Conservation (phyloP, 228 moss, liverwort and hornwort species). For the Sphagnum magellanicum region DNA sequence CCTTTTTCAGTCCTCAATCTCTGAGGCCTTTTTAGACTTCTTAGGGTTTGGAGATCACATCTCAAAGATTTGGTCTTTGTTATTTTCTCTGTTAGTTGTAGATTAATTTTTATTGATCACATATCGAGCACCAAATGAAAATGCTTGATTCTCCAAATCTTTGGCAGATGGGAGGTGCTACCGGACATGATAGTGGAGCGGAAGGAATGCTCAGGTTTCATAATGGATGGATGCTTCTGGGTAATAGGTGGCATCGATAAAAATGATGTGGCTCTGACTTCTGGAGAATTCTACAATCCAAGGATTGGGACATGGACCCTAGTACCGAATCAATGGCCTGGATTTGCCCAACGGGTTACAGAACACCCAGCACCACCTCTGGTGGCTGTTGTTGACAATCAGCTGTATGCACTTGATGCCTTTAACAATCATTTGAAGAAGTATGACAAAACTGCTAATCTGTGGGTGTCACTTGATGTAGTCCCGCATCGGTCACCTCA, state of each 20-base stretch:
- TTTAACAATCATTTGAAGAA: conserved; percentile 24
- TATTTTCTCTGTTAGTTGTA: too few species aligned
- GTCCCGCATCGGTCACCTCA: conserved; percentile 22
- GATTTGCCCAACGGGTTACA: not conserved
- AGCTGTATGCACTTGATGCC: conserved; percentile 33
- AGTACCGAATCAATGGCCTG: conserved; percentile 23
- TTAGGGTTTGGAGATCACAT: too few species aligned
- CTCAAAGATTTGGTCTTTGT: too few species aligned
- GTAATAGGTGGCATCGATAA: conserved; percentile 29
- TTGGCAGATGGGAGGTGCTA: conserved; percentile 18
- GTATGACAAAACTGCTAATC: conserved; percentile 18
- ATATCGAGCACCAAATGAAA: too few species aligned
- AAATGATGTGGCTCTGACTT: conserved; percentile 7
- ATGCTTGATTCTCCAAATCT: too few species aligned
- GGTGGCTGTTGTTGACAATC: conserved; percentile 28
- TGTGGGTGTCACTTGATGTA: conserved; percentile 16
- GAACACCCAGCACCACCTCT: conserved; percentile 20
- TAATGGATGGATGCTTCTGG: conserved; percentile 35
- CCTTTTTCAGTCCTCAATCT: too few species aligned
- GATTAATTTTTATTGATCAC: too few species aligned
- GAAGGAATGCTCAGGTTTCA: conserved; percentile 31
- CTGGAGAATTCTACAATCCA: conserved; percentile 28
- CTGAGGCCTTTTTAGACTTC: too few species aligned
- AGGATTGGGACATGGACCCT: conserved; percentile 17
- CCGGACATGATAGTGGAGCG: conserved; percentile 19